These are phyloP conservation scores for Phytophthora citricola DNA, from an alignment of 352 stramenopile genomes.

Conservation along the genomic window DNA sequence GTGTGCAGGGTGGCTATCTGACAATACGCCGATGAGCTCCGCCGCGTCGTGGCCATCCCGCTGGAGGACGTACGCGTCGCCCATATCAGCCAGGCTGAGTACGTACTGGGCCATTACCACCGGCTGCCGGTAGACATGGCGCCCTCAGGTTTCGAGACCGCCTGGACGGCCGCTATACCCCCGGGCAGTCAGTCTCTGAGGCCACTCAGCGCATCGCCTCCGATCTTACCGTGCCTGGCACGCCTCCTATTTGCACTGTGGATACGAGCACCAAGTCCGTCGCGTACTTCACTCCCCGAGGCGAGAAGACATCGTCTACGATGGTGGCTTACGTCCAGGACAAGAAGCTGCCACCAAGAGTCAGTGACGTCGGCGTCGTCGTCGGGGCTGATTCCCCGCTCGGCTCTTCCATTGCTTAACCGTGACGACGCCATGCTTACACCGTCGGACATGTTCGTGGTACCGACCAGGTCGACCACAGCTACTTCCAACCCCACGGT, in stretches of 20 bases:
- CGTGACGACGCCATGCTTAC: too few relatives aligned
- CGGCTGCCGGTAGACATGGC: neutral
- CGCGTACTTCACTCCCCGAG: conserved; percentile 3
- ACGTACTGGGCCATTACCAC: neutral
- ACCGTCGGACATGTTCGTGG: too few relatives aligned
- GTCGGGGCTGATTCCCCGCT: too few relatives aligned
- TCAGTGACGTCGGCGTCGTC: too few relatives aligned
- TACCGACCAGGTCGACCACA: too few relatives aligned
- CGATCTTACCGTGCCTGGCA: neutral
- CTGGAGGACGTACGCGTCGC: conserved; percentile 4
- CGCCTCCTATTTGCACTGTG: neutral
- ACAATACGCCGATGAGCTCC: neutral
- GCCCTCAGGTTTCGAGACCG: too few relatives aligned
- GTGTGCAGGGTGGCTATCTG: neutral
- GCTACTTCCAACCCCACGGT: too few relatives aligned
- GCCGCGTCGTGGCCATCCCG: neutral
- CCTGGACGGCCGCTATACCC: neutral
- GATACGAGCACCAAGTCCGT: neutral
- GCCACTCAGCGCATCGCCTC: neutral
- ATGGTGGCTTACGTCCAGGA: too few relatives aligned
- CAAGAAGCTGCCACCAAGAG: too few relatives aligned
- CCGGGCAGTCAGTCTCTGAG: neutral
- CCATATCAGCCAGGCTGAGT: conserved; percentile 5
- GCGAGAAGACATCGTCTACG: neutral
- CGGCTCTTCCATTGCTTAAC: too few relatives aligned